These are phyloP conservation scores for Butyriboletus appendiculatus DNA, from an alignment of 1,284 basidiomycete genomes.

Conservation along the genomic window DNA sequence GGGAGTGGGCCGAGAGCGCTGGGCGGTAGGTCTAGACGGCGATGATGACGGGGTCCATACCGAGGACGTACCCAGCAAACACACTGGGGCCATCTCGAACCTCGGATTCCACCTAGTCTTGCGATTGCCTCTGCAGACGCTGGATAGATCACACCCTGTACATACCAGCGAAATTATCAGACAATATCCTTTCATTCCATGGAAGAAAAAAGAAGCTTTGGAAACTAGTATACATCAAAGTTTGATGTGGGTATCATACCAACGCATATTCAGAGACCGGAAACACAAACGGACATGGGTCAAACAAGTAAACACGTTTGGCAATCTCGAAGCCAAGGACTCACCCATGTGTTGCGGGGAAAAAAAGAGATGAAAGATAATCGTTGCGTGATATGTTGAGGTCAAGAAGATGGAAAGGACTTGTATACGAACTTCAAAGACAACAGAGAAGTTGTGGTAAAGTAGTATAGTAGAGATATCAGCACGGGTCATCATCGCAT, in stretches of 20 bases:
- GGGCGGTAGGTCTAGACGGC: slow-evolving; percentile 25
- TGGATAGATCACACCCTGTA: not conserved
- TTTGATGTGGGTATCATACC: slow-evolving; percentile 17
- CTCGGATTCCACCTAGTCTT: not conserved
- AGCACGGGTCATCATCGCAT: slow-evolving; percentile 31
- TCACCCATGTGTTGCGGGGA: not conserved
- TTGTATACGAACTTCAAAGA: slow-evolving; percentile 30
- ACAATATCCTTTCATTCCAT: slow-evolving; percentile 10
- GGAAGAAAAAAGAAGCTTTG: not conserved
- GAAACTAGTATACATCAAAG: slow-evolving; percentile 32
- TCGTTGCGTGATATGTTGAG: slow-evolving; percentile 5
- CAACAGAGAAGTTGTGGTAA: slow-evolving; percentile 25
- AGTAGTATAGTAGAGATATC: slow-evolving; percentile 38
- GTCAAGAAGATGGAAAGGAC: slow-evolving; percentile 9
- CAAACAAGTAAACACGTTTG: slow-evolving; percentile 1
- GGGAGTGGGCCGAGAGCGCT: slow-evolving; percentile 78
- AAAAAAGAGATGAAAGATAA: not conserved
- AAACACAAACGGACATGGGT: slow-evolving; percentile 18
- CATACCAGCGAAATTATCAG: not conserved
- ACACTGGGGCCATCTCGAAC: not conserved
- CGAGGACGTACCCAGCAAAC: not conserved
- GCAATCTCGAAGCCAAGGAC: slow-evolving; percentile 2
- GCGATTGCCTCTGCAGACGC: not conserved
- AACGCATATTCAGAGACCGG: slow-evolving; percentile 18
- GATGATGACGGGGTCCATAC: not conserved